Evolutionary conservation across 139 green algal genomes (phyloP).

Genomic region (Volvox reticuliferus): DNA sequence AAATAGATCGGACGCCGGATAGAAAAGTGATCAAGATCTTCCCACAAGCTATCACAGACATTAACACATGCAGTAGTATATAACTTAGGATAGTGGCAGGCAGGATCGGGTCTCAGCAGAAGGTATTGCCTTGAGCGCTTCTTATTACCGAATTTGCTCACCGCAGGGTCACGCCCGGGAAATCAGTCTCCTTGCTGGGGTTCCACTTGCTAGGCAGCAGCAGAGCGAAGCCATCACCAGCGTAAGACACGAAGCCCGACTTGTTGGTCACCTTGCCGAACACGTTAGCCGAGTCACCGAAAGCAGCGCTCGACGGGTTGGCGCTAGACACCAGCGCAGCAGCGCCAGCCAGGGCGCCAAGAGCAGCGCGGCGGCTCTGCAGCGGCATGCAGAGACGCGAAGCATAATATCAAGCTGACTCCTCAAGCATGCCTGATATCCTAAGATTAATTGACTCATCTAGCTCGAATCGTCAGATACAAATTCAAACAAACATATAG

Average conservation of each 20-base stretch:
- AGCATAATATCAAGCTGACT: not conserved
- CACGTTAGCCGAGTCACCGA: constrained; percentile 92
- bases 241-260: constrained; percentile 92
- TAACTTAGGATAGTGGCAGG: too few relatives aligned
- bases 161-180: constrained; percentile 75
- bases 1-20: not conserved
- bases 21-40: too few relatives aligned
- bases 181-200: constrained; percentile 94
- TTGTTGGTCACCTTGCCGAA: constrained; percentile 92
- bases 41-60: too few relatives aligned
- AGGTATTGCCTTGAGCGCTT: too few relatives aligned
- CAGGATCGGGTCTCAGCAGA: too few relatives aligned
- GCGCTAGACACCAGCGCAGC: constrained; percentile 68
- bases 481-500: too few relatives aligned
- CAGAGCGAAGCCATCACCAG: constrained; percentile 93
- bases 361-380: constrained; percentile 79
- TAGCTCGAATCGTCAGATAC: too few relatives aligned
- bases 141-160: constrained; percentile 29
- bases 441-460: not conserved
- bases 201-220: constrained; percentile 97
- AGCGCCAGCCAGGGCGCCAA: constrained; percentile 77
- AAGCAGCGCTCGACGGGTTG: constrained; percentile 81
- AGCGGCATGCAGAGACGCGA: not conserved
- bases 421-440: not conserved
- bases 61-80: too few relatives aligned